These are phyloP conservation scores for Hymenochaete sp. DNA, from an alignment of 1,284 basidiomycete species.

Conservation along the genomic window DNA sequence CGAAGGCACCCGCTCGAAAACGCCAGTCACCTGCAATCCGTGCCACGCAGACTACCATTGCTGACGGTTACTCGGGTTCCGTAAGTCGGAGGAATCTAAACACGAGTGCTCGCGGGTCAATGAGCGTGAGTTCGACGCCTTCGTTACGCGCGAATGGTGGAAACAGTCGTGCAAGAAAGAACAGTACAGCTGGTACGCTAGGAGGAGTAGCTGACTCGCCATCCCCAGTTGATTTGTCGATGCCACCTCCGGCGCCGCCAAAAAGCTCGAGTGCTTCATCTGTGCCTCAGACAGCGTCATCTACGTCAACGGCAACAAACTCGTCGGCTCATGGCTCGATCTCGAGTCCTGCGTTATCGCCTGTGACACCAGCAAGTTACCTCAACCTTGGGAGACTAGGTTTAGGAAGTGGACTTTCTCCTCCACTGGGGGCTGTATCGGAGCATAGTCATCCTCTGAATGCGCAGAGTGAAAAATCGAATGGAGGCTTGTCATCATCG, in stretches of 20 bases:
- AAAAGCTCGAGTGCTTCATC: too few relatives aligned
- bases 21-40: constrained; percentile 42
- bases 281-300: constrained; percentile 28
- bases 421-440: constrained; percentile 21
- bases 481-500: neutral
- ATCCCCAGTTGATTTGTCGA: constrained; percentile 74
- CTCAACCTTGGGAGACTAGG: constrained; percentile 72
- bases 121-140: constrained; percentile 56
- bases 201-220: constrained; percentile 55
- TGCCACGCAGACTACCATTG: constrained; percentile 29
- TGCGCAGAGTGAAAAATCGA: constrained; percentile 12
- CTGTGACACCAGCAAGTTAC: constrained; percentile 79
- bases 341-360: constrained; percentile 38
- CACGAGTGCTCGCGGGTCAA: constrained; percentile 34
- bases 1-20: constrained; percentile 34
- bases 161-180: constrained; percentile 30
- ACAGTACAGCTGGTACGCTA: constrained; percentile 30
- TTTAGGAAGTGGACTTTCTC: constrained; percentile 36
- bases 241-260: constrained; percentile 67
- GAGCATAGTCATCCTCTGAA: constrained; percentile 14
- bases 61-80: neutral
- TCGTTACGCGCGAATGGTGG: constrained; percentile 37
- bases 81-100: constrained; percentile 1
- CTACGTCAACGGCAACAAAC: constrained; percentile 16
- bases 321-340: neutral